Base-by-base conservation (phyloP, 129 eudicot species). In the Silybum marianum region DNA sequence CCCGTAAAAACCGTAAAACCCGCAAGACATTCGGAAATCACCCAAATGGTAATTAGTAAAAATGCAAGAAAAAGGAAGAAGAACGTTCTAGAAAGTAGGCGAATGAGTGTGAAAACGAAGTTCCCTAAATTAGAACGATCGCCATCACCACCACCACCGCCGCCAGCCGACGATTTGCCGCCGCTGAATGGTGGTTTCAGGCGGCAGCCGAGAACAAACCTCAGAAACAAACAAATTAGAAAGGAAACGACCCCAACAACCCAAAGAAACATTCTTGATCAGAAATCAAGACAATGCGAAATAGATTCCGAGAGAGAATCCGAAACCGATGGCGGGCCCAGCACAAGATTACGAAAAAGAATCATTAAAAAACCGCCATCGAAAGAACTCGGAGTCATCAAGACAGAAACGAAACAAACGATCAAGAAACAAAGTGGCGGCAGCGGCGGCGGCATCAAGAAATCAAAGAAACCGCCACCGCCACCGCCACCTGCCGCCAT, bases 331-430 rank as follows among this genome's bases (percentile, higher is more conserved):
- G 77, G 79, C 18, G 70, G 79, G 73, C 97, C 93, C 10, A 89
- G 97, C 86, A 82, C 97, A 0, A 88, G 99, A 30, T 88, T 91
- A 79, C 86, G 99, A 78, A 91, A 81, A 87, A 81, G 95, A 76
- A 58, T 82, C 60, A 60, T 80, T 70, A 91, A 88, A 88, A 91
- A 88, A 87, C 85, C 87, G 76, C 83, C 89, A 5, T 14, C 79
- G 6, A 80, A 81, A 66, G 85, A 89, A 60, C 30, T 51, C 0
- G 90, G 63, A 23, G 34, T 69, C 23, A 26, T 69, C 60, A 81
- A 73, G 51, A 66, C 32, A 8, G 82, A 90, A 83, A 13, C 78
- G 51, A 91, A 91, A 80, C 82, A 88, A 38, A 69, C 40, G 16
- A 21, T 30, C 28, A 90, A 77, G 40, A 90, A 78, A 81, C 88